Evolutionary conservation across 169 alveolate species (phyloP), one percentile per base, ranked within the genome.

Genomic region (Eimeria zaria): DNA sequence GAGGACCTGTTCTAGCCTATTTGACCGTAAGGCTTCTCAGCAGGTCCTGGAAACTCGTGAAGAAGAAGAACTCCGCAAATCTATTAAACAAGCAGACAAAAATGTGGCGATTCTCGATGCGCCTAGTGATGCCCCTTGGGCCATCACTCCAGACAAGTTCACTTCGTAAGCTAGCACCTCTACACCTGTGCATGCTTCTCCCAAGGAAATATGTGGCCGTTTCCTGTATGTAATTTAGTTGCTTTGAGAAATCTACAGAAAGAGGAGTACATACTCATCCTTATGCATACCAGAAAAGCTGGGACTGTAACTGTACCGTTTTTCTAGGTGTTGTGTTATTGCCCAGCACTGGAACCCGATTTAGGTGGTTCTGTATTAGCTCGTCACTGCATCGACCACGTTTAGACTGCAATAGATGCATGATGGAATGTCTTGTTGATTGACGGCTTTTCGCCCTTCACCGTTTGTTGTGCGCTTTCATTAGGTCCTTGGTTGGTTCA

Each of bases 1-100:
- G 73, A 55, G 96, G 67, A n/a, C 88, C 55, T 88, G 94, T 24
- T 80, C 94, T 36, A 83, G 76, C 53, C 80, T 93, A n/a, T 93
- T 93, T 73, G 84, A 93, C 69, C 85, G 96, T 20, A 58, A 83
- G 78, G 69, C 89, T n/a, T 67, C 96, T 11, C 96, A 93, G 89
- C 71, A 2, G 41, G 88, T 41, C 67, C 62, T 93, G 74, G 80
- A 62, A 30, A 44, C 93, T 11, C 71, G 39, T 55, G 93, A 87
- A 39, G 93, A 87, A 62, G 93, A 87, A 27, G 83, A 41, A 41
- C 71, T 41, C 27, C 78, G 93, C 39, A 87, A 87, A 87, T 27
- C 81, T 71, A 44, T 22, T 9, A 87, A 87, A 39, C 93, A 58
- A 11, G 64, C 93, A 0, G 93, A 87, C 93, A 87, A 71, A 62